A percentile compares a stretch with the other conserved stretches of the same genome.
Evolutionary conservation across 352 stramenopile genomes (phyloP).

Genomic region (Ochromonadaceae sp.): DNA sequence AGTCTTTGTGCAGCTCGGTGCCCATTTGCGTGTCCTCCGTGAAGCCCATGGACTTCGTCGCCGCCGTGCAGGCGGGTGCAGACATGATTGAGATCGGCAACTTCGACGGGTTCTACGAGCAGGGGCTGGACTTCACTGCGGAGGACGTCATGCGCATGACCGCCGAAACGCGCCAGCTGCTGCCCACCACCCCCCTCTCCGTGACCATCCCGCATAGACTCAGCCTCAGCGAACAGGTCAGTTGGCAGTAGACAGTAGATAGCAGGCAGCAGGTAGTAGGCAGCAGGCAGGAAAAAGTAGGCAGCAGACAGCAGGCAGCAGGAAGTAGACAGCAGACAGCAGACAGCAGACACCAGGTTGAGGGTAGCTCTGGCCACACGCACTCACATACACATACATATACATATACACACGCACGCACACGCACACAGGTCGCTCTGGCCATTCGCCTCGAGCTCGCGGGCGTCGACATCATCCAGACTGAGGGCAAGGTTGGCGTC

Average conservation of each 20-base stretch:
- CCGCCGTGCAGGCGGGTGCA: conserved; percentile 30
- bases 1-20: conserved; percentile 3
- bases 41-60: conserved; percentile 29
- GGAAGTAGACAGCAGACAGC: no score
- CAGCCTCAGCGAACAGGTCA: conserved; percentile 30
- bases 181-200: conserved; percentile 31
- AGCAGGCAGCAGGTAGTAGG: no score
- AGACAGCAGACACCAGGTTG: no score
- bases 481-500: conserved; percentile 31
- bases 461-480: conserved; percentile 37
- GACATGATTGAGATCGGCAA: conserved; percentile 39
- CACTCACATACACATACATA: no score
- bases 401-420: no score
- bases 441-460: conserved; percentile 26
- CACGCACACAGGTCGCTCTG: conserved; percentile 21
- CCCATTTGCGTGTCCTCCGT: conserved; percentile 34
- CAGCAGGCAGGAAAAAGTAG: conserved; percentile 4
- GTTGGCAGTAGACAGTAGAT: no score
- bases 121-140: conserved; percentile 26
- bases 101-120: conserved; percentile 29
- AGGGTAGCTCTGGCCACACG: no score
- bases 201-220: conserved; percentile 36
- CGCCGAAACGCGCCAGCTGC: conserved; percentile 21
- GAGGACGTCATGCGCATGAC: conserved; percentile 33
- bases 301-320: no score